A percentile compares a stretch with the other conserved stretches of the same genome.
phyloP scores from a whole-genome alignment of 2,329 filamentous ascomycete species.

The Trichophyton rubrum region DNA sequence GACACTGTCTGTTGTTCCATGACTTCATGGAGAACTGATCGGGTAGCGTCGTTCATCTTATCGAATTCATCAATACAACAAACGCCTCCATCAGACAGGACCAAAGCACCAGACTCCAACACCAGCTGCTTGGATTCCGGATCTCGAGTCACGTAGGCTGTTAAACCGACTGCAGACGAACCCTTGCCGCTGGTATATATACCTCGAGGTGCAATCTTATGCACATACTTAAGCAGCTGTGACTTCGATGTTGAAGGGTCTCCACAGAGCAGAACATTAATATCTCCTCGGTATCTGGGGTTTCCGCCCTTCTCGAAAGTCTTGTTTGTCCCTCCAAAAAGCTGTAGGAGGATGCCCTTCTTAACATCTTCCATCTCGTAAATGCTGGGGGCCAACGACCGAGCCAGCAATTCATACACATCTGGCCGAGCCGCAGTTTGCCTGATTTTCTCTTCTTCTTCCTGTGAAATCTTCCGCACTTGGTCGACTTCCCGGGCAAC shows the following conservation, averaged over 20 bases:
- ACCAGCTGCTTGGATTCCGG: constrained; percentile 62
- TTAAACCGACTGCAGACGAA: constrained; percentile 63
- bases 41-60: constrained; percentile 65
- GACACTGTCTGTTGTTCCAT: constrained; percentile 74
- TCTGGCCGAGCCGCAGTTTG: constrained; percentile 67
- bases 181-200: constrained; percentile 67
- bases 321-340: constrained; percentile 97
- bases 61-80: constrained; percentile 73
- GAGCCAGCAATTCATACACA: constrained; percentile 81
- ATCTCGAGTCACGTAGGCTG: constrained; percentile 64
- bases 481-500: constrained; percentile 64
- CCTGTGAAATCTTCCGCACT: constrained; percentile 65
- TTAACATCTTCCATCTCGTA: constrained; percentile 99
- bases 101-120: constrained; percentile 60
- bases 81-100: constrained; percentile 61
- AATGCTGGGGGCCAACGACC: constrained; percentile 85
- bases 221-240: constrained; percentile 83
- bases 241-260: constrained; percentile 96
- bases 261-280: constrained; percentile 92
- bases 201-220: constrained; percentile 89
- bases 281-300: constrained; percentile 90
- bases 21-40: constrained; percentile 64
- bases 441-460: constrained; percentile 82
- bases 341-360: constrained; percentile 90
- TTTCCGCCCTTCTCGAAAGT: constrained; percentile 92